Evolutionary conservation across 2,329 filamentous ascomycete genomes (phyloP).

Genomic region (Talaromyces sp.): DNA sequence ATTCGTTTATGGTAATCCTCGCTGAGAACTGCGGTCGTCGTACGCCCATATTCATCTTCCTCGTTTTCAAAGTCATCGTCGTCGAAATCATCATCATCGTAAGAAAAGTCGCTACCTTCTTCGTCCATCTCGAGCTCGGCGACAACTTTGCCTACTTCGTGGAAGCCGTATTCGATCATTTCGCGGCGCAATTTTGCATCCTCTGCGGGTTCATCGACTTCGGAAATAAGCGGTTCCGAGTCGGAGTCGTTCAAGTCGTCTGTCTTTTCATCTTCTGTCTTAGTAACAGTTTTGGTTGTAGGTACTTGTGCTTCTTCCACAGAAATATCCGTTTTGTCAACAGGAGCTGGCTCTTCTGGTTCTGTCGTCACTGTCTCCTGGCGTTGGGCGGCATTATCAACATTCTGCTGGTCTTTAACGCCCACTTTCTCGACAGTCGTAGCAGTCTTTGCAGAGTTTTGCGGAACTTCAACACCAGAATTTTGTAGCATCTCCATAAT

Average conservation of each 20-base stretch:
- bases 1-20: slow-evolving; percentile 77
- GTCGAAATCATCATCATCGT: slow-evolving; percentile 53
- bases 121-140: slow-evolving; percentile 85
- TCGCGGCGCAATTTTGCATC: slow-evolving; percentile 76
- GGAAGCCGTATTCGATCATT: slow-evolving; percentile 86
- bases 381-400: background rate
- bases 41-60: slow-evolving; percentile 73
- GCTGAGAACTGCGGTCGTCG: slow-evolving; percentile 61
- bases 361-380: background rate
- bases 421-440: background rate
- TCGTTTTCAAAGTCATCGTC: slow-evolving; percentile 55
- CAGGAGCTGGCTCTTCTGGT: background rate
- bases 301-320: background rate
- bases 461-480: slow-evolving; percentile 54
- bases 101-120: slow-evolving; percentile 44
- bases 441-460: background rate
- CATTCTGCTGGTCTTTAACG: background rate
- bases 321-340: background rate
- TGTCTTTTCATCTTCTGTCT: background rate
- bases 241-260: slow-evolving; percentile 23
- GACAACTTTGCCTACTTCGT: slow-evolving; percentile 85
- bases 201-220: slow-evolving; percentile 71
- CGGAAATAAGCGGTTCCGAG: slow-evolving; percentile 50
- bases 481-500: slow-evolving; percentile 70
- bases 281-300: background rate